Percentiles rank a stretch among this genome's conserved stretches.
Conservation (phyloP, 2,329 filamentous ascomycete genomes). For the Ceratocystiopsis brevicomis region DNA sequence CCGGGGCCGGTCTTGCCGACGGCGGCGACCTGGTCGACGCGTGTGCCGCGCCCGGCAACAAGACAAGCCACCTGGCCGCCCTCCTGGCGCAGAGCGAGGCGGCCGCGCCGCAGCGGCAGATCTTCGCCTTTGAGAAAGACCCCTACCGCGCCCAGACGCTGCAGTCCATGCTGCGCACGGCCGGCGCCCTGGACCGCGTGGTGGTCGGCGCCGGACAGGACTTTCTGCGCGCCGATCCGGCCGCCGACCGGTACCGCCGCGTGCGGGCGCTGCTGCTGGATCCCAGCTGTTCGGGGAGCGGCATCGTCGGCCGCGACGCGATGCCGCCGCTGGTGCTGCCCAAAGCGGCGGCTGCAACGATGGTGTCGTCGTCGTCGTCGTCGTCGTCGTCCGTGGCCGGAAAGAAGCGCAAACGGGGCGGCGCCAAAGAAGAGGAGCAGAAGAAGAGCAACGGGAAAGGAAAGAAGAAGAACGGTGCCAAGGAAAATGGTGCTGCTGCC, state of each 20-base stretch:
- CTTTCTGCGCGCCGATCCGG: constrained; percentile 59
- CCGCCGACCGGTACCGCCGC: constrained; percentile 37
- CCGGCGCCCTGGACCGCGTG: constrained; percentile 33
- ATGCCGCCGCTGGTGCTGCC: constrained; percentile 48
- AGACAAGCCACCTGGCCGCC: constrained; percentile 82
- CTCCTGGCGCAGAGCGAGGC: constrained; percentile 30
- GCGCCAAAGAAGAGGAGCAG: background rate
- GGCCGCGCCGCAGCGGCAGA: constrained; percentile 13
- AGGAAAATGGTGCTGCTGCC: constrained; percentile 9
- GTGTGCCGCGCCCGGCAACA: constrained; percentile 90
- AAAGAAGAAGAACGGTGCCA: constrained; percentile 12
- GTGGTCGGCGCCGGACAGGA: constrained; percentile 54
- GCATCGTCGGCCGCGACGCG: constrained; percentile 78
- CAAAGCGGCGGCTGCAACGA: constrained; percentile 14
- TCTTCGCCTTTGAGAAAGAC: constrained; percentile 72
- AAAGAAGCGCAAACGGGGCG: constrained; percentile 26
- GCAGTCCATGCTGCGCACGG: constrained; percentile 64
- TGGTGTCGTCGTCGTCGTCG: background rate
- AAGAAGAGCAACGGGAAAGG: background rate
- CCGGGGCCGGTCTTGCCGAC: background rate
- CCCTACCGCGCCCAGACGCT: constrained; percentile 51
- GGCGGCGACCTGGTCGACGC: constrained; percentile 75
- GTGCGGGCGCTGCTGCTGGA: constrained; percentile 76
- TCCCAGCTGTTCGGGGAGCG: constrained; percentile 88
- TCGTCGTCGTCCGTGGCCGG: constrained; percentile 10